Conservation (phyloP, 208 protist genomes). For the Acanthamoeba triangularis region DNA sequence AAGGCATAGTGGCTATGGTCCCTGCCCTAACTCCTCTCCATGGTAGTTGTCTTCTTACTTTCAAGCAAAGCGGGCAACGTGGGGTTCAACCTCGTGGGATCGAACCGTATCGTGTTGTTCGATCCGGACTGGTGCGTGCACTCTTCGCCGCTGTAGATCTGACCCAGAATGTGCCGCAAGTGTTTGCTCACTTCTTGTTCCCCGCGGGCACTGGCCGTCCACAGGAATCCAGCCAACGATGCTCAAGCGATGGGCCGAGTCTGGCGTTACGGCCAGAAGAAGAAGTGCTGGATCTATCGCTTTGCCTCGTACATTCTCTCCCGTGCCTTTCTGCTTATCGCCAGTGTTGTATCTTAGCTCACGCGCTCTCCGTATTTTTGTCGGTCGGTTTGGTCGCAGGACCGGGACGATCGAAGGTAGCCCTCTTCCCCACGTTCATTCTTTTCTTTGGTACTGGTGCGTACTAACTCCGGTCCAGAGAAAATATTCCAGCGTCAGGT, state of each 20-base stretch:
- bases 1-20: too few relatives aligned
- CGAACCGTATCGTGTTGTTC: conserved; percentile 98
- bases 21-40: not conserved
- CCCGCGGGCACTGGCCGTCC: not conserved
- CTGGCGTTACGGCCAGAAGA: conserved; percentile 98
- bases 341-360: not conserved
- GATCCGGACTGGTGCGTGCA: conserved; percentile 96
- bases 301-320: conserved; percentile 34
- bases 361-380: not conserved
- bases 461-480: conserved; percentile 87
- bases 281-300: conserved; percentile 88
- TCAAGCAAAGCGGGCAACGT: conserved; percentile 94
- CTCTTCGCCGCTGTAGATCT: not conserved
- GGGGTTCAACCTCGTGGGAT: conserved; percentile 98
- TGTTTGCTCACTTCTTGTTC: not conserved
- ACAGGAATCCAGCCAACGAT: conserved; percentile 90
- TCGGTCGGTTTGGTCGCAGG: conserved; percentile 70
- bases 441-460: not conserved
- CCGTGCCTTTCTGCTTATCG: not conserved
- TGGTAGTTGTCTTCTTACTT: conserved; percentile 69
- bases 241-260: conserved; percentile 90
- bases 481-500: conserved; percentile 99
- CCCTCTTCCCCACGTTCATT: not conserved
- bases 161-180: not conserved
- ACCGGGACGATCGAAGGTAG: conserved; percentile 94